These are phyloP conservation scores for Bryum argenteum DNA, from an alignment of 225 moss, liverwort and hornwort genomes.

Conservation along the genomic window DNA sequence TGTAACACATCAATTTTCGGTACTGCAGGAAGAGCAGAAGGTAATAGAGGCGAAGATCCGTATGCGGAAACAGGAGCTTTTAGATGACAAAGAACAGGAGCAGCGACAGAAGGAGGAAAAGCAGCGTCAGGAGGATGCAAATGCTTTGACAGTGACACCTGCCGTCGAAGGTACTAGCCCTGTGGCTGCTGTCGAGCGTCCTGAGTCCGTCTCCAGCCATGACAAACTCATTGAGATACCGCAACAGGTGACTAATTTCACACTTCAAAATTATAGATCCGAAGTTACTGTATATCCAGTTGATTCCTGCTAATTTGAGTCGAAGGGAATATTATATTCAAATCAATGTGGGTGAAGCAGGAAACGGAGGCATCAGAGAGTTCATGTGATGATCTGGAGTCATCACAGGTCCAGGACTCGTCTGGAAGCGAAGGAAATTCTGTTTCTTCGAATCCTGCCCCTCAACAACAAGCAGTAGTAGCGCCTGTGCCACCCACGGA, in stretches of 20 bases:
- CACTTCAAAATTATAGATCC: neutral
- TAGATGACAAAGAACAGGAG: constrained; percentile 56
- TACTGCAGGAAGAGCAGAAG: constrained; percentile 64
- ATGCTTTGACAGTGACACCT: neutral
- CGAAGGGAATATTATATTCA: neutral
- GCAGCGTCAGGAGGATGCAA: constrained; percentile 13
- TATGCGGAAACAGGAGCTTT: constrained; percentile 61
- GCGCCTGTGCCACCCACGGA: constrained; percentile 24
- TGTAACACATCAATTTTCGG: neutral
- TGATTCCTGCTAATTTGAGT: too few relatives aligned
- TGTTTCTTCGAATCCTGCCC: constrained; percentile 23
- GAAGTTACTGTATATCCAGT: too few relatives aligned
- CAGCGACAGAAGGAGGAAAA: constrained; percentile 44
- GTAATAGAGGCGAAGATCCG: constrained; percentile 66
- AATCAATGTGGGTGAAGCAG: constrained; percentile 39
- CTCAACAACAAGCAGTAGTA: constrained; percentile 25
- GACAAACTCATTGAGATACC: constrained; percentile 11
- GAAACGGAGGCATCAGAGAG: constrained; percentile 33
- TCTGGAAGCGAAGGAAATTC: constrained; percentile 36
- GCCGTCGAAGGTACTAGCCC: neutral
- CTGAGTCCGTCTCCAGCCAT: constrained; percentile 28
- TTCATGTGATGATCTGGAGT: constrained; percentile 42
- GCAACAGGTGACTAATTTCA: constrained; percentile 44
- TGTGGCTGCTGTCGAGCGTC: constrained; percentile 30
- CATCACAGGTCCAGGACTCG: constrained; percentile 40